Conservation (phyloP, 2,329 filamentous ascomycete species). For the Paraphoma sp. region DNA sequence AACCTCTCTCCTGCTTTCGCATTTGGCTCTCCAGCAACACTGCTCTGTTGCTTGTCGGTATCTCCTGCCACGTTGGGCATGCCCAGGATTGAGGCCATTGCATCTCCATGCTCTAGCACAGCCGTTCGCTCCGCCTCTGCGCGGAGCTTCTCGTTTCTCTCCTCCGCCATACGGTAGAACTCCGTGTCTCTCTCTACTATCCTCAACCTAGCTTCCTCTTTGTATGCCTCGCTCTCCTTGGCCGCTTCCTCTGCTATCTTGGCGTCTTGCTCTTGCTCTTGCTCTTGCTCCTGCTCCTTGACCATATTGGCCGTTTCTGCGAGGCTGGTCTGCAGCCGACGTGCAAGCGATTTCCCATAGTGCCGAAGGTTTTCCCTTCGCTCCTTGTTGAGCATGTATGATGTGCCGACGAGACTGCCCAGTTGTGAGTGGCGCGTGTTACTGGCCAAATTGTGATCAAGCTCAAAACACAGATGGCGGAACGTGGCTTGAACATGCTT, state of each 20-base stretch:
- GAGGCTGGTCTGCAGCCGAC: conserved; percentile 5
- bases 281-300: conserved; percentile 14
- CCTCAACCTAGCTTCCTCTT: neutral
- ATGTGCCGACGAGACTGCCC: conserved; percentile 22
- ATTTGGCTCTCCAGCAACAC: neutral
- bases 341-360: conserved; percentile 17
- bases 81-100: conserved; percentile 2
- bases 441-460: conserved; percentile 16
- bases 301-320: conserved; percentile 17
- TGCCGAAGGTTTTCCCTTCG: conserved; percentile 19
- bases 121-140: neutral
- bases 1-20: neutral
- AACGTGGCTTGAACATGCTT: conserved; percentile 58
- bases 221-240: conserved; percentile 1
- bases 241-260: neutral
- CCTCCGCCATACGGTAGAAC: neutral
- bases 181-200: neutral
- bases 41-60: neutral
- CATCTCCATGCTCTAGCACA: neutral
- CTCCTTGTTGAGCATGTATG: conserved; percentile 19
- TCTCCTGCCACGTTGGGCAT: conserved; percentile 4
- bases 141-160: neutral
- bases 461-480: conserved; percentile 11
- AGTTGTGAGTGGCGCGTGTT: conserved; percentile 30
- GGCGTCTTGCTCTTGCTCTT: conserved; percentile 7